Percentiles rank a stretch among this genome's conserved stretches.
phyloP scores from a whole-genome alignment of 2,329 filamentous ascomycete genomes.

The Aotearoamyces nothofagi region DNA sequence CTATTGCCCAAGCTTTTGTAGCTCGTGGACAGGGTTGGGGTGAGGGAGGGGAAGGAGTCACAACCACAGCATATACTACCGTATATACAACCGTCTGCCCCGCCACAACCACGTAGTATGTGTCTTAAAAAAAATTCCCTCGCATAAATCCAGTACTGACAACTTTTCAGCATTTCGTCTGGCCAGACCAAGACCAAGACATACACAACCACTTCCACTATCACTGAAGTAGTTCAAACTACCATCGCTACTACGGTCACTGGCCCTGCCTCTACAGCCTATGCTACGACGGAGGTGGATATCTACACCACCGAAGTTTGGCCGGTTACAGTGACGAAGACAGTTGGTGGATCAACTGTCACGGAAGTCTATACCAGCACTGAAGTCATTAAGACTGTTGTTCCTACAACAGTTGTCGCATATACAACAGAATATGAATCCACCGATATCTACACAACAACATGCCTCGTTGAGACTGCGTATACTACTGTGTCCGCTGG shows the following conservation, averaged over 20 bases:
- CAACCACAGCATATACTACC: conserved; percentile 8
- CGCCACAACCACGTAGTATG: conserved; percentile 12
- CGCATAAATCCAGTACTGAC: too few relatives aligned
- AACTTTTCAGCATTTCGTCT: conserved; percentile 5
- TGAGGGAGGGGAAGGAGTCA: too few relatives aligned
- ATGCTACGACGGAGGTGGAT: too few relatives aligned
- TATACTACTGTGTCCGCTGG: conserved; percentile 25
- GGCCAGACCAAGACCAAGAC: conserved; percentile 27
- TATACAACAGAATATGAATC: conserved; percentile 1
- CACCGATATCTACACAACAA: too few relatives aligned
- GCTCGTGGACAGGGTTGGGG: too few relatives aligned
- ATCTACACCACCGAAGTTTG: background rate
- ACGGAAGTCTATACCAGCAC: conserved; percentile 1
- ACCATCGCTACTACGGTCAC: too few relatives aligned
- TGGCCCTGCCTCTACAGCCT: too few relatives aligned
- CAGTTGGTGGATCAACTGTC: conserved; percentile 1
- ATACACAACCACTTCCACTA: conserved; percentile 13
- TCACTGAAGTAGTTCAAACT: conserved; percentile 6
- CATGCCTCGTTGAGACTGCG: conserved; percentile 16
- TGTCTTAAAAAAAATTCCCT: too few relatives aligned
- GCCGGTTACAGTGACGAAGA: background rate
- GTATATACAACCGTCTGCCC: conserved; percentile 12
- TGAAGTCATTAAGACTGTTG: conserved; percentile 1
- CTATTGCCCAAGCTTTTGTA: conserved; percentile 8
- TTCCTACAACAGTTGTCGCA: conserved; percentile 5